Evolutionary conservation across 1,284 basidiomycete species (phyloP).

Genomic region (Cerrena zonata): DNA sequence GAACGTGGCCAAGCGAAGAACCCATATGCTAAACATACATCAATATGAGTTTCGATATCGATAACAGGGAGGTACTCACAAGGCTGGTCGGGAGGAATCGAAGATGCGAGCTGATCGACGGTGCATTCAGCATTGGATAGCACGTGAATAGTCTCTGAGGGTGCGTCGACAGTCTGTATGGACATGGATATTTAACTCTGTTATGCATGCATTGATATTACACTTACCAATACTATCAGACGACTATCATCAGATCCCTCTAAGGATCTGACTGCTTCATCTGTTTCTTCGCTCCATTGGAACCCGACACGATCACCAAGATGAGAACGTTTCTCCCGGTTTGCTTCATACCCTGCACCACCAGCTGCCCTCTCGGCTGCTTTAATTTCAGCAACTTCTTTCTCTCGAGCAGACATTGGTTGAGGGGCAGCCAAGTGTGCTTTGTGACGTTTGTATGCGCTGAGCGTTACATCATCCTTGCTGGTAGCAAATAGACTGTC

Average conservation of each 20-base stretch:
- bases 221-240: conserved; percentile 64
- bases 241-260: conserved; percentile 42
- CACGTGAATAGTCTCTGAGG: conserved; percentile 52
- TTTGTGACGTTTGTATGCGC: conserved; percentile 70
- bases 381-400: conserved; percentile 71
- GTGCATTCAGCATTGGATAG: conserved; percentile 33
- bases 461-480: conserved; percentile 59
- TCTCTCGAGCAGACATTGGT: conserved; percentile 75
- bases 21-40: conserved; percentile 49
- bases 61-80: conserved; percentile 28
- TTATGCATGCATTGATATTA: neutral
- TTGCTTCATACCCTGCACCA: conserved; percentile 49
- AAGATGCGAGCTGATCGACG: conserved; percentile 39
- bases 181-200: neutral
- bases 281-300: conserved; percentile 58
- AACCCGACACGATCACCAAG: conserved; percentile 56
- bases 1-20: conserved; percentile 69
- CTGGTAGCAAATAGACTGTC: conserved; percentile 80
- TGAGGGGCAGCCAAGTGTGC: conserved; percentile 70
- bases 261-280: conserved; percentile 57
- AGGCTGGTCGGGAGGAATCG: conserved; percentile 51
- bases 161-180: conserved; percentile 59
- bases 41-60: neutral
- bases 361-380: conserved; percentile 61
- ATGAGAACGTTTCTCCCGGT: conserved; percentile 47